Base-by-base conservation (phyloP, 1,139 yeast genomes). In the Nakaseomyces glabratus region DNA sequence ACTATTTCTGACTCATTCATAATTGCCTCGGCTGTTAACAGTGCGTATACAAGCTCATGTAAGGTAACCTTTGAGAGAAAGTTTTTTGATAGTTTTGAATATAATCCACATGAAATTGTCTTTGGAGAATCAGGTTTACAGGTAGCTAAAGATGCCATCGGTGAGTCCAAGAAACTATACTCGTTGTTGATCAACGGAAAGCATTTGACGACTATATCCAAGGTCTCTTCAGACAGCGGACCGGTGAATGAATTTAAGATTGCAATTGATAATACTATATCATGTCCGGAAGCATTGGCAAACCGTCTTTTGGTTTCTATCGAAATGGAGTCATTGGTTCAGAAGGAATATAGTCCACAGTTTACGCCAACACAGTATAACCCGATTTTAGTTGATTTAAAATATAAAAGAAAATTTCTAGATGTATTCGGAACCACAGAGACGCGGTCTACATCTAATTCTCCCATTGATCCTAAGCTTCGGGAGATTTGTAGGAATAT, bases 271-370 rank as follows among this genome's bases (percentile, higher is more conserved):
- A 56, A 56, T 20, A 47, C 52, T 2, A 40, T 52, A 2, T 41
- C 46, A 10, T 56, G 60, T 37, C 50, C 58, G 7, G 60, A 57
- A 28, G 39, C 49, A 4, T 24, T 54, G n/a, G 53, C 56, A 35
- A 69, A 60, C 45, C 64, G 69, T 42, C 47, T 75, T 10, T 56
- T 69, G 32, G 62, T 73, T 14, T 71, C 67, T 38, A 64, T 73
- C 17, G 66, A 64, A 35, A 69, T 73, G 23, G 69, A 66, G 37
- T 68, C 68, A 12, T 43, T 69, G 40, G 68, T 75, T 31, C 55
- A 68, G 31, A 75, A 74, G 46, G 73, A 71, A 46, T 73, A 68
- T 46, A 70, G 69, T 41, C 69, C 77, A 2, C 62, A 60, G 39
- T 72, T 68, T 42, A 65, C 61, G 20, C 79, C 80, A 0, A 65